Conservation (phyloP, 495 filamentous ascomycete species). For the Hypomontagnella submonticulosa region DNA sequence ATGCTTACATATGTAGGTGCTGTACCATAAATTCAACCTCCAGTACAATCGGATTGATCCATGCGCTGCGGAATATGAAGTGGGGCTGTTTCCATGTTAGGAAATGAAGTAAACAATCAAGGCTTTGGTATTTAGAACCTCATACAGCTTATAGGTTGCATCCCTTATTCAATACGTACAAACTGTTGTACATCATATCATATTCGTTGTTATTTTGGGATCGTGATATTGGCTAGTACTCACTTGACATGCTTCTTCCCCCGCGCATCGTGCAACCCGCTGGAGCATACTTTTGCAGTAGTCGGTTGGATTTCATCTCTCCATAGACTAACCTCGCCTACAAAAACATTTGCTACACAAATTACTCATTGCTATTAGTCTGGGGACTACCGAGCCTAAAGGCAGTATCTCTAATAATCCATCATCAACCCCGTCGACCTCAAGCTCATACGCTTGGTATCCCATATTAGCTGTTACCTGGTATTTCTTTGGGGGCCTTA, state of each 20-base stretch:
- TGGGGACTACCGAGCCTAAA: not conserved
- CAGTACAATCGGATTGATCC: too few species aligned
- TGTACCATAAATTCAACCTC: too few species aligned
- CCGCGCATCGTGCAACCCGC: too few species aligned
- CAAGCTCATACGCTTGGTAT: not conserved
- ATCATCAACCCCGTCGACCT: slow-evolving; percentile 4
- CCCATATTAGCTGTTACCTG: slow-evolving; percentile 5
- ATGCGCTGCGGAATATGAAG: slow-evolving; percentile 15
- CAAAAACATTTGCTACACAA: slow-evolving; percentile 20
- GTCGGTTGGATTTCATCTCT: slow-evolving; percentile 13
- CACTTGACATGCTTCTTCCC: too few species aligned
- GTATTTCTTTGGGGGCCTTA: slow-evolving; percentile 8
- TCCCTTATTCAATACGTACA: slow-evolving; percentile 8
- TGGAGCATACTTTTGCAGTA: not conserved
- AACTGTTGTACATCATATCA: too few species aligned
- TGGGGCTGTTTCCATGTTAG: slow-evolving; percentile 27
- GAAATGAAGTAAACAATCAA: slow-evolving; percentile 49
- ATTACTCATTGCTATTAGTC: not conserved
- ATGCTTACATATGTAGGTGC: too few species aligned
- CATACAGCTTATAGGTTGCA: not conserved
- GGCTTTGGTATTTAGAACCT: slow-evolving; percentile 1
- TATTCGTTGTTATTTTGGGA: too few species aligned
- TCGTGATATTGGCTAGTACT: too few species aligned
- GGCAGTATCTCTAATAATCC: slow-evolving; percentile 3
- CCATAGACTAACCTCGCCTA: not conserved